A percentile compares a stretch with the other conserved stretches of the same genome.
phyloP scores from a whole-genome alignment of 2,329 filamentous ascomycete genomes.

The Drechmeria coniospora region DNA sequence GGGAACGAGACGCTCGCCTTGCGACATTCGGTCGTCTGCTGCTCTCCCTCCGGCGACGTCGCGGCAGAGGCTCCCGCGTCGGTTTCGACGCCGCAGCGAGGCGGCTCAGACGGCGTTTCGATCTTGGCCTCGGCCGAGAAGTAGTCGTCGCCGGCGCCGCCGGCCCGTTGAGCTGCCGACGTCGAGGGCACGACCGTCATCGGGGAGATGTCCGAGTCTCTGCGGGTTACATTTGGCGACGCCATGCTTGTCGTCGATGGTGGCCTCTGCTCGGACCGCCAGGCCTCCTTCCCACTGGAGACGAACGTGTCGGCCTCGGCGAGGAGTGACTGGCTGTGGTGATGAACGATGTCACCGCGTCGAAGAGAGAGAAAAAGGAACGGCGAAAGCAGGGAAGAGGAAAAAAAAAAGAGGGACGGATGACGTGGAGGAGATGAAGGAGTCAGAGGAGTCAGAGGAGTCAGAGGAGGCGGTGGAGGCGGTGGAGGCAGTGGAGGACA shows the following conservation, averaged over 20 bases:
- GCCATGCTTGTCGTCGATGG: slow-evolving; percentile 9
- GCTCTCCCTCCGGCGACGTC: not conserved
- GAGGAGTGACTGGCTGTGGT: no score
- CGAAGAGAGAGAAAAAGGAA: slow-evolving; percentile 1
- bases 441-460: not conserved
- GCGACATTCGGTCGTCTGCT: slow-evolving; percentile 15
- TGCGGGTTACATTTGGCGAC: no score
- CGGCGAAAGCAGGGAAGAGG: not conserved
- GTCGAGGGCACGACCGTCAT: slow-evolving; percentile 13
- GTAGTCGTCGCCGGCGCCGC: slow-evolving; percentile 11
- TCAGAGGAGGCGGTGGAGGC: not conserved
- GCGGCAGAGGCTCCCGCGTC: not conserved
- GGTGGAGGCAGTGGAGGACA: not conserved
- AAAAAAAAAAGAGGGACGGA: not conserved
- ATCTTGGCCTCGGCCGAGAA: slow-evolving; percentile 11
- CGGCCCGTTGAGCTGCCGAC: slow-evolving; percentile 1
- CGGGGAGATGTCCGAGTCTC: slow-evolving; percentile 28
- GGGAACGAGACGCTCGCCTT: slow-evolving; percentile 20
- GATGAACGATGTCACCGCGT: no score
- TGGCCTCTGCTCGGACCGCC: no score
- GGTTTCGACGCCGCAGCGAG: not conserved
- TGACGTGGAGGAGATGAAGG: slow-evolving; percentile 1
- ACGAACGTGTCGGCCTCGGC: no score
- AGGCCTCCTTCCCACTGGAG: no score
- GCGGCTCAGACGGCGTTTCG: not conserved